Evolutionary conservation across 1,284 basidiomycete species (phyloP).

Genomic region (Anthracocystis setariae): DNA sequence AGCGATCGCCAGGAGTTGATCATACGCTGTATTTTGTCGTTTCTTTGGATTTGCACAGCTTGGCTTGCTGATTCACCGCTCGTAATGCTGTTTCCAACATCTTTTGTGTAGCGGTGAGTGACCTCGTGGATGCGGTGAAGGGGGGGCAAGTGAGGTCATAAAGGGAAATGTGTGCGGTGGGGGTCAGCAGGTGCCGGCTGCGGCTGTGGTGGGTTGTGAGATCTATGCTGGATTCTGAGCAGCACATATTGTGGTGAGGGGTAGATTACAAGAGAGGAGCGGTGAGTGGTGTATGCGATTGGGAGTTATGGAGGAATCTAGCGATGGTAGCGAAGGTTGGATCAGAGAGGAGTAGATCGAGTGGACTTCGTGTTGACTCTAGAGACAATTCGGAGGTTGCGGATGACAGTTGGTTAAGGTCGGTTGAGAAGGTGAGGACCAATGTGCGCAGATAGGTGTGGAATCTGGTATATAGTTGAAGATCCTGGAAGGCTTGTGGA

Average conservation of each 20-base stretch:
- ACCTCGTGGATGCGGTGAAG: too few relatives aligned
- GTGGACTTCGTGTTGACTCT: background rate
- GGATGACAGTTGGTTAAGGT: background rate
- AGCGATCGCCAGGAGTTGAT: background rate
- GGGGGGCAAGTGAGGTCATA: too few relatives aligned
- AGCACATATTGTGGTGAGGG: too few relatives aligned
- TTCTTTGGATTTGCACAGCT: background rate
- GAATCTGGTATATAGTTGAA: background rate
- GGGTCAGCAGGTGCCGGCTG: too few relatives aligned
- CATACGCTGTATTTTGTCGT: slow-evolving; percentile 5
- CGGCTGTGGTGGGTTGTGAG: too few relatives aligned
- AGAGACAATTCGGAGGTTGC: background rate
- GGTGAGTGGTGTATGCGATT: background rate
- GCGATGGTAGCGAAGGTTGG: slow-evolving; percentile 4
- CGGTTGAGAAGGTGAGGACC: background rate
- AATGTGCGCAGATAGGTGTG: slow-evolving; percentile 2
- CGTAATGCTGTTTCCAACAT: too few relatives aligned
- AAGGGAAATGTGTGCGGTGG: too few relatives aligned
- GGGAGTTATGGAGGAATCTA: background rate
- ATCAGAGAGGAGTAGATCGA: slow-evolving; percentile 1
- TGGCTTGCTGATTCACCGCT: background rate
- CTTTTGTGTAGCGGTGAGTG: too few relatives aligned
- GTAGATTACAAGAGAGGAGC: too few relatives aligned
- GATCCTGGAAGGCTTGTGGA: slow-evolving; percentile 8
- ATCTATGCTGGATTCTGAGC: too few relatives aligned